Percentiles rank a stretch among this genome's conserved stretches.
phyloP scores from a whole-genome alignment of 805 yeast genomes.

The Candida stauntonica region DNA sequence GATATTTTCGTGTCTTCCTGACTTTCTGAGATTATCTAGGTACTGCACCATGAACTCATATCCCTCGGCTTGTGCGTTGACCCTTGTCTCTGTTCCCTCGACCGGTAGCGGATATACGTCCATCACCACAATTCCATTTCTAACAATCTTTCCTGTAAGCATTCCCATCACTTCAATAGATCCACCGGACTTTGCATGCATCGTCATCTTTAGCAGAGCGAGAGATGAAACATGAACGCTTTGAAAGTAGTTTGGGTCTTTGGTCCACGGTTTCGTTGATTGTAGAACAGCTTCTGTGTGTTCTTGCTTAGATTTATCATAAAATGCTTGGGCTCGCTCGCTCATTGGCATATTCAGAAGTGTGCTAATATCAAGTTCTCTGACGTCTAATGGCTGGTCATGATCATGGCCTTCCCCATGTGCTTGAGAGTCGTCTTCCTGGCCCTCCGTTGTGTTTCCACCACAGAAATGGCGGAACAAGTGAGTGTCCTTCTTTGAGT shows the following conservation, averaged over 20 bases:
- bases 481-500: constrained; percentile 11
- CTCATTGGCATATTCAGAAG: constrained; percentile 14
- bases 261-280: constrained; percentile 48
- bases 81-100: constrained; percentile 93
- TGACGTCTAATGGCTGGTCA: constrained; percentile 10
- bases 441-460: too few relatives aligned
- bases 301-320: constrained; percentile 11
- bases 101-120: constrained; percentile 89
- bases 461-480: constrained; percentile 13
- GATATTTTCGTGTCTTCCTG: constrained; percentile 59
- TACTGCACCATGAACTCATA: constrained; percentile 93
- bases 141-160: constrained; percentile 72
- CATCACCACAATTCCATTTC: constrained; percentile 56
- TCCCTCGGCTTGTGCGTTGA: constrained; percentile 90
- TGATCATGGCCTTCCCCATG: background rate
- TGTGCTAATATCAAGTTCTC: constrained; percentile 16
- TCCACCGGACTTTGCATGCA: constrained; percentile 82
- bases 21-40: constrained; percentile 48
- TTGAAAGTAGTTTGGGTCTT: constrained; percentile 55
- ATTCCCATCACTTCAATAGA: constrained; percentile 93
- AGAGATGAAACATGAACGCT: constrained; percentile 61
- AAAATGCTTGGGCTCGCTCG: constrained; percentile 16
- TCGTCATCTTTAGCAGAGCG: constrained; percentile 70
- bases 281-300: constrained; percentile 15
- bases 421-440: constrained; percentile 1